Conservation (phyloP, 2,329 filamentous ascomycete genomes). For the Aspergillus brunneoviolaceus region DNA sequence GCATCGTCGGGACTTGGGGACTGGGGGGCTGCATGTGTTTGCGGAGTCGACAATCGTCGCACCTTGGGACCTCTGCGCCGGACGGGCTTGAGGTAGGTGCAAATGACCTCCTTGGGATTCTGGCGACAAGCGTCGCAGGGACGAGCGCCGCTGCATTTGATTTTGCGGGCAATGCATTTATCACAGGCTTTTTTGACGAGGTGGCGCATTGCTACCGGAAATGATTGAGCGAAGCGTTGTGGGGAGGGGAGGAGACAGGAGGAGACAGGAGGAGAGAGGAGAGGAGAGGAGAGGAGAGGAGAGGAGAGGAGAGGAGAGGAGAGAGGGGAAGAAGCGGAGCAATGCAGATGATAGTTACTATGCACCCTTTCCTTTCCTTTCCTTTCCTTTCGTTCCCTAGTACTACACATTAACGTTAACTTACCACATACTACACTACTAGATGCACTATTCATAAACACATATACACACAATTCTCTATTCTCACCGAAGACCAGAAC, state of each 20-base stretch:
- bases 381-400: no score
- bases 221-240: neutral
- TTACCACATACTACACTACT: no score
- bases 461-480: no score
- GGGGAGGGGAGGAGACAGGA: neutral
- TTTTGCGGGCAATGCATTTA: slow-evolving; percentile 31
- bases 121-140: slow-evolving; percentile 29
- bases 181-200: slow-evolving; percentile 32
- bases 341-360: neutral
- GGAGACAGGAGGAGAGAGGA: no score
- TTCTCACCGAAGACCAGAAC: no score
- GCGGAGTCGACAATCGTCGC: slow-evolving; percentile 7
- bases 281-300: neutral
- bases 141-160: slow-evolving; percentile 30
- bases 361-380: no score
- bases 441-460: no score
- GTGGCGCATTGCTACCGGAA: slow-evolving; percentile 8
- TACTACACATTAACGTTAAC: no score
- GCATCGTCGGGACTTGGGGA: neutral
- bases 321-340: neutral
- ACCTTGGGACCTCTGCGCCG: slow-evolving; percentile 30
- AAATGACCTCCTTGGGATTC: slow-evolving; percentile 20
- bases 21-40: no score
- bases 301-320: neutral
- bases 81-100: slow-evolving; percentile 29